Evolutionary conservation across 1,139 yeast species (phyloP), one percentile per base, ranked within the genome.

Genomic region (Suhomyces maxii): DNA sequence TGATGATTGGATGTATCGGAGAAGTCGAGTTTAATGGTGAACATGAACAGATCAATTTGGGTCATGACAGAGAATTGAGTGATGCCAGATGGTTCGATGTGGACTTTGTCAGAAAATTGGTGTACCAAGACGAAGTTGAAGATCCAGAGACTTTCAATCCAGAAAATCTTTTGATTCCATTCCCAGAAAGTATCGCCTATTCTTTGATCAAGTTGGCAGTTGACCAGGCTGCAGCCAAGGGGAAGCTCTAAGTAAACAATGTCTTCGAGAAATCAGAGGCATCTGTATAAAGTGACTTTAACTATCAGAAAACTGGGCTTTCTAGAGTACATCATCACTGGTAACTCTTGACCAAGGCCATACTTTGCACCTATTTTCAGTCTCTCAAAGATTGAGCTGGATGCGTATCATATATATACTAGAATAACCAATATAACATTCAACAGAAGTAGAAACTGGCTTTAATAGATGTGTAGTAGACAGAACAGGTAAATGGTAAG

Each of bases 1-100:
- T 93, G 58, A 91, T 91, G 98, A 78, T 93, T 56, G 98, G 98
- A 9, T 90, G 97, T 64, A 64, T 90, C 47, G 97, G 89, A 0
- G 74, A 77, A 34, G 59, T 84, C 2, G 87, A 84, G 8, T 82
- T 81, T 58, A 76, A 83, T 53, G 86, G 84, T 0, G 64, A 54
- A 11, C 77, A 82, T 57, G 89, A 84, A 57, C 57, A 60, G 7
- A 85, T 91, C 53, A 74, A 85, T 57, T 71, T 89, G 49, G 89
- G 84, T 26, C 89, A 89, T 59, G 98, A 91, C 61, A 82, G 87
- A 30, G 98, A 91, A 65, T 71, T 91, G 46, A 80, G 76, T 26
- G 96, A 88, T 60, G 96, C 96, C 14, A 73, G 82, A 58, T 89
- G 97, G 97, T 85, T 89, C 56, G 82, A 84, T 46, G 69, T 77